These are phyloP conservation scores for Boeremia lycopersici DNA, from an alignment of 2,329 filamentous ascomycete genomes.

Conservation along the genomic window DNA sequence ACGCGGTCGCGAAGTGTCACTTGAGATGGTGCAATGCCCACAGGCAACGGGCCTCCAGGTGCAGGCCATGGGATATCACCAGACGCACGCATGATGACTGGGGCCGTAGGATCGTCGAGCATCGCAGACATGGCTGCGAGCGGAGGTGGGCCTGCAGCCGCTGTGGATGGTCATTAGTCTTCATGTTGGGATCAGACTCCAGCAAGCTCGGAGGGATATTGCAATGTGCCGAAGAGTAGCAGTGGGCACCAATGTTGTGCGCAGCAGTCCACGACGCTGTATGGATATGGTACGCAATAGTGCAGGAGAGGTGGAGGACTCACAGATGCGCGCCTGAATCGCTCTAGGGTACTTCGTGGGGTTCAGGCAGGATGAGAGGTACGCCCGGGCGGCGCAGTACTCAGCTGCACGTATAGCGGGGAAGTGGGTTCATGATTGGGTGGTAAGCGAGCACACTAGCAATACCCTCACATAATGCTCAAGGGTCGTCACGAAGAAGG, in stretches of 20 bases:
- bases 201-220: not conserved
- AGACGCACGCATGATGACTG: slow-evolving; percentile 72
- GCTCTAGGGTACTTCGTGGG: slow-evolving; percentile 9
- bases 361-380: slow-evolving; percentile 18
- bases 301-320: slow-evolving; percentile 10
- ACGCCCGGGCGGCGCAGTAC: slow-evolving; percentile 16
- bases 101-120: slow-evolving; percentile 75
- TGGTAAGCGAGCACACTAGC: not conserved
- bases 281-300: not conserved
- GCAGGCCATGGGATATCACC: slow-evolving; percentile 70
- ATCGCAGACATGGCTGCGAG: slow-evolving; percentile 71
- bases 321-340: slow-evolving; percentile 9
- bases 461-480: not conserved
- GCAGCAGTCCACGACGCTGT: not conserved
- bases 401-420: slow-evolving; percentile 1
- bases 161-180: slow-evolving; percentile 1
- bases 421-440: not conserved
- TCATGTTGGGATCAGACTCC: not conserved
- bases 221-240: not conserved
- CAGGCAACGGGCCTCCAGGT: slow-evolving; percentile 67
- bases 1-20: slow-evolving; percentile 84
- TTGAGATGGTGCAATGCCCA: slow-evolving; percentile 72
- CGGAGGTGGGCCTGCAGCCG: slow-evolving; percentile 6
- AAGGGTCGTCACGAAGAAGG: not conserved
- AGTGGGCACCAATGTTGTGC: not conserved